Base-by-base conservation (phyloP, 257 asterid genomes). In the Gentiana macrophylla region DNA sequence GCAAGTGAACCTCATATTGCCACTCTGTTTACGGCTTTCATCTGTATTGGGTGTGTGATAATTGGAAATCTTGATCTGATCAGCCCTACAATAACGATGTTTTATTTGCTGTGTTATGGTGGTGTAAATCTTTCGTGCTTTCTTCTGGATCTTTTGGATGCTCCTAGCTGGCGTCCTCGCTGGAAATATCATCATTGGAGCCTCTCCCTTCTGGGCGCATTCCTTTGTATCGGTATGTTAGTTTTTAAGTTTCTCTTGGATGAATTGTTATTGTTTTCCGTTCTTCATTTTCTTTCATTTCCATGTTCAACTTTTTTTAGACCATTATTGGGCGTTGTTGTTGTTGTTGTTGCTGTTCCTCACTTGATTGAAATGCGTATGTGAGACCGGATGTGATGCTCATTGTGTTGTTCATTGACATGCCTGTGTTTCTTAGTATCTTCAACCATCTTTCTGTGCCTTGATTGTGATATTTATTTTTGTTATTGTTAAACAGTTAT, bases 121-220 rank as follows among this genome's bases (percentile, higher is more conserved):
- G 98, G 98, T 1, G 97, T 91, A 77, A 91, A 91, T 70, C 74
- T 91, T 68, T 87, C 98, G 52, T 91, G 97, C 82, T 87, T 91
- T 68, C 98, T 91, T 66, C 74, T 91, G 79, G 98, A 91, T 79
- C 90, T 91, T 59, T 73, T 91, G 63, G 98, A 91, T 81, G 96
- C 98, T 69, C 98, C 97, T 73, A 84, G 98, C 80, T 91, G 98
- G 98, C 97, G 98, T 49, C 98, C 97, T 60, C 90, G 98, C 56
- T 91, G 98, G 98, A 91, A 84, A 65, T 91, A 87, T 81, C 97
- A 91, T 78, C 98, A 91, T 62, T 91, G 98, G 98, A 87, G 98
- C 67, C 87, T 91, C 69, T 91, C 98, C 72, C 98, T 91, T 69
- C 44, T 91, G 65, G 98, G 98, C 62, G 98, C 98, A 70, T 68